Base-by-base conservation (phyloP, 345 rosid genomes). In the Salix caprea region DNA sequence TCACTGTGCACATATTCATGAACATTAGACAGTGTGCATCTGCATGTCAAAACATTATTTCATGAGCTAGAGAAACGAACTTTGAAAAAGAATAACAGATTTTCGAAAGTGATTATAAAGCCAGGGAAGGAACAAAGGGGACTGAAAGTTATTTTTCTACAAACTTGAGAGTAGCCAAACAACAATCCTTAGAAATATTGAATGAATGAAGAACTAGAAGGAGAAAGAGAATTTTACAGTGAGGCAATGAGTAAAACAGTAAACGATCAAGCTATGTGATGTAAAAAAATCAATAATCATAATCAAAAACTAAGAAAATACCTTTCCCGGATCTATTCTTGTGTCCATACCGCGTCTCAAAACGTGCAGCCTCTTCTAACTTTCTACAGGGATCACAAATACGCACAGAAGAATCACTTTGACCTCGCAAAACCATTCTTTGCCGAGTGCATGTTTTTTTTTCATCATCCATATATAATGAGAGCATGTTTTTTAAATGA, bases 351-450 rank as follows among this genome's bases (percentile, higher is more conserved):
- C 97, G 92, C 83, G 88, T 70, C 90, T 96, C 98, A 77, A 92
- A 92, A 16, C 97, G 91, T 0, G 95, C 97, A 1, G 97, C 97
- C 88, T 93, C 98, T 84, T 93, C 97, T 39, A 94, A 82, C 62
- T 80, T 87, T 83, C 92, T 94, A 87, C 98, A 96, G 2, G 99
- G 97, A 54, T 94, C 98, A 74, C 98, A 94, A 67, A 90, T 88
- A 48, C 98, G 94, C 58, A 96, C 98, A 32, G 98, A 90, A 0
- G 93, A 79, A 83, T 96, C 97, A 39, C 99, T 98, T 84, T 93
- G 97, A 14, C 99, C 97, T 12, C 98, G 93, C 67, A 96, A 82
- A 6, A 77, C 71, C 97, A 96, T 94, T 80, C 92, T 80, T 67
- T 90, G 90, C 83, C 86, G 92, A 2, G 95, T 91, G 74, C 97